These are phyloP conservation scores for Pseudogymnoascus sp. DNA, from an alignment of 2,329 filamentous ascomycete genomes.

Conservation along the genomic window DNA sequence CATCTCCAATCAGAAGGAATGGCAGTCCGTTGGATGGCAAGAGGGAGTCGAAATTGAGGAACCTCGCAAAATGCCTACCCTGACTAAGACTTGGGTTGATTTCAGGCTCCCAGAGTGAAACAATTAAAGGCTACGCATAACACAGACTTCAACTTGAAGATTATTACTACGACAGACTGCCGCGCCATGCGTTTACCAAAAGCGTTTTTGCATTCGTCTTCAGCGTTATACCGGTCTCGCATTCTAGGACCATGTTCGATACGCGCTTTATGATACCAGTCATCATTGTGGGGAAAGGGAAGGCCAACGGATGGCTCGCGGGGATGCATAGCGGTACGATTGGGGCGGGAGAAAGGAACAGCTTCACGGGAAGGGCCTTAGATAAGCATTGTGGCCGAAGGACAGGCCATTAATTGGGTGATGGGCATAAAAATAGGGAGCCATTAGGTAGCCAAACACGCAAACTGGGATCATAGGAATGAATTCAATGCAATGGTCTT, in stretches of 20 bases:
- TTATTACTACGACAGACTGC: constrained; percentile 2
- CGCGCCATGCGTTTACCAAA: constrained; percentile 1
- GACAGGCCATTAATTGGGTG: background rate
- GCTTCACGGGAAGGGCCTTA: background rate
- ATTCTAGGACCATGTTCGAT: background rate
- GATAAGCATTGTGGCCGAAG: background rate
- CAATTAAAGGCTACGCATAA: background rate
- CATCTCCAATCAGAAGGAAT: constrained; percentile 20
- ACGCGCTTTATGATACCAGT: constrained; percentile 5
- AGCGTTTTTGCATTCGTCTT: constrained; percentile 5
- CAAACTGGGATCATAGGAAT: background rate
- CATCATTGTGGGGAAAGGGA: background rate
- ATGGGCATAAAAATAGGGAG: background rate
- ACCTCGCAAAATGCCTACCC: constrained; percentile 8
- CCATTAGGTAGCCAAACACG: constrained; percentile 1
- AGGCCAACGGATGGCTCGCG: background rate
- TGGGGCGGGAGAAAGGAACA: background rate
- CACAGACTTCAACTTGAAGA: constrained; percentile 1
- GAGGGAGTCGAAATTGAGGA: constrained; percentile 23
- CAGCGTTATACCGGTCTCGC: constrained; percentile 5
- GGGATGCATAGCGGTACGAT: background rate
- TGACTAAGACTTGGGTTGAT: constrained; percentile 23
- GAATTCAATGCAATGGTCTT: background rate
- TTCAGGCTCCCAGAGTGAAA: constrained; percentile 15
- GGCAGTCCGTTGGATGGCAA: constrained; percentile 28